Conservation (phyloP, 441 rosid species). For the Lepidium campestre region DNA sequence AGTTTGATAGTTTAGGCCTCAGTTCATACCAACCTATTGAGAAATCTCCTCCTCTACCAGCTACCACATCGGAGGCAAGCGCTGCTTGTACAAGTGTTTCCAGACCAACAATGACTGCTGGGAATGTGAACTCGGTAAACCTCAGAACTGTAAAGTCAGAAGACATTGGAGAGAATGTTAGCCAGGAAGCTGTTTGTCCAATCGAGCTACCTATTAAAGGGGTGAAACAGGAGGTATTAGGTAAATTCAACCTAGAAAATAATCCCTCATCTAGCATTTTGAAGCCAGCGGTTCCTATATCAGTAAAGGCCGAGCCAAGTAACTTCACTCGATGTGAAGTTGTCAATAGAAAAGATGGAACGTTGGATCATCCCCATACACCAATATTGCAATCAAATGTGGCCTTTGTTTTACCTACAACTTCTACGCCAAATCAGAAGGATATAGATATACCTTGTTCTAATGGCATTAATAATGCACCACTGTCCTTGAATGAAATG, state of each 20-base stretch:
- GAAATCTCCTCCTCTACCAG: slow-evolving; percentile 31
- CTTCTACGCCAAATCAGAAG: slow-evolving; percentile 23
- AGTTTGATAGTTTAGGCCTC: slow-evolving; percentile 43
- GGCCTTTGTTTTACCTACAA: slow-evolving; percentile 21
- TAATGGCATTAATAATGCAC: slow-evolving; percentile 14
- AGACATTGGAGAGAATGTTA: slow-evolving; percentile 43
- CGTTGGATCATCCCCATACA: slow-evolving; percentile 21
- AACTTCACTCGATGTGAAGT: slow-evolving; percentile 29
- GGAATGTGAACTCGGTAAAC: slow-evolving; percentile 25
- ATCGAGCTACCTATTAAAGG: slow-evolving; percentile 7
- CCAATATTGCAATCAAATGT: slow-evolving; percentile 18
- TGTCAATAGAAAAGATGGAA: slow-evolving; percentile 26
- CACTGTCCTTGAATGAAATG: slow-evolving; percentile 24
- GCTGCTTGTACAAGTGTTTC: slow-evolving; percentile 20
- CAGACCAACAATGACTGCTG: slow-evolving; percentile 9
- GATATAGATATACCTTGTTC: slow-evolving; percentile 18
- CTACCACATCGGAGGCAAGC: slow-evolving; percentile 7
- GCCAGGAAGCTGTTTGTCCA: slow-evolving; percentile 21
- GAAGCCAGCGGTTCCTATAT: slow-evolving; percentile 27
- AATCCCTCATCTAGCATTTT: slow-evolving; percentile 16
- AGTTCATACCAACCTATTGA: slow-evolving; percentile 33
- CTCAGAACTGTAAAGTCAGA: slow-evolving; percentile 52
- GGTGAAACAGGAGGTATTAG: slow-evolving; percentile 49
- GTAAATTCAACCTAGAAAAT: slow-evolving; percentile 23
- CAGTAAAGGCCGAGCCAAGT: slow-evolving; percentile 49